phyloP scores from a whole-genome alignment of 805 yeast species.

The Myxozyma monticola region DNA sequence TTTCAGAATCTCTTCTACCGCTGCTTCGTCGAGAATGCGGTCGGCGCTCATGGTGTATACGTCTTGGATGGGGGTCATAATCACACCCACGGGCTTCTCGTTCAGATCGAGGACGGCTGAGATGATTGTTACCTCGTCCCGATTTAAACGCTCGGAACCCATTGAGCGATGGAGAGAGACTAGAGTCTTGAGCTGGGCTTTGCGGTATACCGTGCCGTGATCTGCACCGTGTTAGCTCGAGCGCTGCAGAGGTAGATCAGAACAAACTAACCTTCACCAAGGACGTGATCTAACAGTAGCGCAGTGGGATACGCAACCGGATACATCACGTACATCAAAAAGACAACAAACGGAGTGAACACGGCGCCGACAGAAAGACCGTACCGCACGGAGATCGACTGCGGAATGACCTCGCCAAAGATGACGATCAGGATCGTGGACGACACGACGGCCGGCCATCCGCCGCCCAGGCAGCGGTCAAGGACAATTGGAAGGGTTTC shows the following conservation, averaged over 20 bases:
- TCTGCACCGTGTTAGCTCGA: conserved; percentile 43
- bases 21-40: conserved; percentile 73
- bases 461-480: conserved; percentile 92
- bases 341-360: conserved; percentile 83
- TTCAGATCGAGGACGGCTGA: conserved; percentile 91
- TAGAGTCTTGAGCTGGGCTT: conserved; percentile 87
- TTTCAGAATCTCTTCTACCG: conserved; percentile 85
- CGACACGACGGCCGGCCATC: conserved; percentile 92
- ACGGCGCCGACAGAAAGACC: conserved; percentile 89
- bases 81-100: conserved; percentile 79
- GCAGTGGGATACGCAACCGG: conserved; percentile 94
- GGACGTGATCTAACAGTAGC: conserved; percentile 67
- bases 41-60: conserved; percentile 88
- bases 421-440: conserved; percentile 92
- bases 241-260: not conserved
- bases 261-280: conserved; percentile 59
- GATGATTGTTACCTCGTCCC: conserved; percentile 94
- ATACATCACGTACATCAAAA: conserved; percentile 83
- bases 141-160: conserved; percentile 91
- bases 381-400: conserved; percentile 85
- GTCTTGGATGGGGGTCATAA: conserved; percentile 92
- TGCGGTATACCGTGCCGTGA: conserved; percentile 92
- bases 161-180: conserved; percentile 90
- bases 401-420: conserved; percentile 97
- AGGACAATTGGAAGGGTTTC: conserved; percentile 84